Conservation (phyloP, 305 asterid genomes). For the Caryopteris hybrid region DNA sequence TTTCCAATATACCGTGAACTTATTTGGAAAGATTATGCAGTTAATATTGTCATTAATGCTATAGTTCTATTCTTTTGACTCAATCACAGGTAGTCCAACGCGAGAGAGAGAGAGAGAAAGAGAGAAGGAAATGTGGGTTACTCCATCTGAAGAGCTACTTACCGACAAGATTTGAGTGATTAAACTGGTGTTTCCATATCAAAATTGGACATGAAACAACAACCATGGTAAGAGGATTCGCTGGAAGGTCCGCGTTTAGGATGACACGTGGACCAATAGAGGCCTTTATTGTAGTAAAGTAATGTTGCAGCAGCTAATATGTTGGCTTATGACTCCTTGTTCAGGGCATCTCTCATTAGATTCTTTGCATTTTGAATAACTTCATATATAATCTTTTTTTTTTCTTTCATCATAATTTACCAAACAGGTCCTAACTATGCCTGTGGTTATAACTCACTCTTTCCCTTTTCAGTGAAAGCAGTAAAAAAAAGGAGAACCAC, state of each 20-base stretch:
- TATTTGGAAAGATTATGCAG: constrained; percentile 35
- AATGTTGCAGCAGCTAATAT: neutral
- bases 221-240: constrained; percentile 24
- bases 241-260: constrained; percentile 25
- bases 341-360: neutral
- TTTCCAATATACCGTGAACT: constrained; percentile 31
- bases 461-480: neutral
- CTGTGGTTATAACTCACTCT: neutral
- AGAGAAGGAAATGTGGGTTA: neutral
- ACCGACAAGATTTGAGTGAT: constrained; percentile 38
- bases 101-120: constrained; percentile 6
- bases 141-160: constrained; percentile 11
- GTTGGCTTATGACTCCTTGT: too few species aligned
- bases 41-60: constrained; percentile 22
- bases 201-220: constrained; percentile 35
- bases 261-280: constrained; percentile 45
- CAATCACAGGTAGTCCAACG: constrained; percentile 9
- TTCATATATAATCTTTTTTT: neutral
- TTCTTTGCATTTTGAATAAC: neutral
- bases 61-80: neutral
- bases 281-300: neutral
- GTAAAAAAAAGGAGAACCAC: constrained; percentile 11
- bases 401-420: too few species aligned
- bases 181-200: too few species aligned
- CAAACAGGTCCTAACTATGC: too few species aligned